Evolutionary conservation across 169 alveolate genomes (phyloP), one percentile per base, ranked within the genome.

Genomic region (Plasmodium fragile): DNA sequence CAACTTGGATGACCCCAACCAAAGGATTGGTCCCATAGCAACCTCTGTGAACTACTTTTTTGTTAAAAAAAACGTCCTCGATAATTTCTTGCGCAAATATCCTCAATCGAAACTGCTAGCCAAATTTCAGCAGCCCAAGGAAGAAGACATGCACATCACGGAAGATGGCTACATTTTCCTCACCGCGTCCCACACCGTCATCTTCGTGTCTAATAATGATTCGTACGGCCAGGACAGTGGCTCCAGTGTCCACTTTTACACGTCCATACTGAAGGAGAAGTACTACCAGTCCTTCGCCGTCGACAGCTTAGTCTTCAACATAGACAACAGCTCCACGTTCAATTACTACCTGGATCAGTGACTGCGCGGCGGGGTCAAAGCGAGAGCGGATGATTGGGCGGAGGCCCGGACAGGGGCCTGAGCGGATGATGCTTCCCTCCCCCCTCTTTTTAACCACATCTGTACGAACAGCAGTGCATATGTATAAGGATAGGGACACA

Each of bases 161-260:
- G 94, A 89, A 11, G 94, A 89, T 36, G 90, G 73, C 8, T 55
- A 89, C 72, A 79, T 89, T 2, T 89, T 80, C 72, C 25, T 89
- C 7, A 22, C 81, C 30, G 11, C 36, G n/a, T 89, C 82, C 4
- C 91, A 89, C 82, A 89, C 94, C 2, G 53, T 89, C 28, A 52
- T 89, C 45, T 89, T 79, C 30, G 32, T 52, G 36, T 7, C 90
- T 16, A 89, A 89, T 41, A 59, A 77, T 43, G 94, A 89, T 79
- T 55, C 94, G 1, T 89, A 89, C 72, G 94, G 91, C 39, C 22
- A 22, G n/a, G 82, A 89, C 4, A 89, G 91, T 8, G 90, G 87
- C 30, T 65, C 94, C 11, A 59, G 72, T 5, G 43, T 89, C 32
- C 89, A 89, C 71, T 89, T 89, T 10, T 89, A 89, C 73, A 49